These are phyloP conservation scores for Erythrobasidium yunnanense DNA, from an alignment of 768 basidiomycete genomes.

Conservation along the genomic window DNA sequence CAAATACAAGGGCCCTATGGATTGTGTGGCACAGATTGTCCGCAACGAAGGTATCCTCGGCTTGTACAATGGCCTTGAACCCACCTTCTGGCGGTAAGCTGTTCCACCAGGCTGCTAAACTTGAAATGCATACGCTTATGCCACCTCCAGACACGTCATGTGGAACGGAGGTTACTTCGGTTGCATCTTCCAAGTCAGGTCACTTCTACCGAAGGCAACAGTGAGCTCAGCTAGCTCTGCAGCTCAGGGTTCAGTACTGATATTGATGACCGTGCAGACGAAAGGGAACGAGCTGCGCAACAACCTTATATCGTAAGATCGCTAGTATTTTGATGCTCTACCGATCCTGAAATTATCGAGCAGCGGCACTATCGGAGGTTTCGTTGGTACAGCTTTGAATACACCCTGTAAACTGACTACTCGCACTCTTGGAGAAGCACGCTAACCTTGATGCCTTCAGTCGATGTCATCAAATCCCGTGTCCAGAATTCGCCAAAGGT, in stretches of 20 bases:
- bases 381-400: constrained; percentile 57
- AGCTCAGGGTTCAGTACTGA: neutral
- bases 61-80: constrained; percentile 87
- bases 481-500: constrained; percentile 53
- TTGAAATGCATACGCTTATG: too few relatives aligned
- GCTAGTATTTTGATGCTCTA: neutral
- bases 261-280: constrained; percentile 48
- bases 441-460: constrained; percentile 42
- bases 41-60: constrained; percentile 69
- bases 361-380: constrained; percentile 69
- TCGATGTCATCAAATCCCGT: constrained; percentile 79
- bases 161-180: constrained; percentile 79
- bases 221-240: constrained; percentile 45
- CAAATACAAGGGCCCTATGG: constrained; percentile 71
- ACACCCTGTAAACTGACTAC: constrained; percentile 53
- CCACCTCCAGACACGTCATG: constrained; percentile 24
- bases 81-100: constrained; percentile 85
- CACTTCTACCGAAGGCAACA: constrained; percentile 70
- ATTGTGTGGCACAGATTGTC: constrained; percentile 71
- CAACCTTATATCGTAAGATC: constrained; percentile 63
- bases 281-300: constrained; percentile 60
- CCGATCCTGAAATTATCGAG: too few relatives aligned
- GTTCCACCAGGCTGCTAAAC: too few relatives aligned
- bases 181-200: constrained; percentile 70
- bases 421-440: neutral